Evolutionary conservation across 2,329 filamentous ascomycete genomes (phyloP), one percentile per base, ranked within the genome.

Genomic region (Penicillium frequentans): DNA sequence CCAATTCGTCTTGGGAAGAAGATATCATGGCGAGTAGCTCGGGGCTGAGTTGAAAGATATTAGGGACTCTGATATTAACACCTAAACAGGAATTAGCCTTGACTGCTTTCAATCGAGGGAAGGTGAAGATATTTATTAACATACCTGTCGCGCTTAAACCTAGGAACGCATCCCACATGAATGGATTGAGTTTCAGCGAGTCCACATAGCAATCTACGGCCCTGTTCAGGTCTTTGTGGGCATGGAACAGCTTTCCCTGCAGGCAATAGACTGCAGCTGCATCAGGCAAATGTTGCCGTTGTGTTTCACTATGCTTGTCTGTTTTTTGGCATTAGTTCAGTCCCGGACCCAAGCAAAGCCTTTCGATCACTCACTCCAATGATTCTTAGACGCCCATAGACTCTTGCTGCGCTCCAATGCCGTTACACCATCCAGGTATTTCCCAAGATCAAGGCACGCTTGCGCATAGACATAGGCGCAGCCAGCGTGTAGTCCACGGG

Each of bases 131-230:
- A 44, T 33, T 21, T 37, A 13, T 21, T 42, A 47, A 63, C 74
- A 67, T 73, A 78, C 85, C 86, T 44, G 85, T 90, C 70, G 97
- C 92, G 71, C 93, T 96, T 8, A 99, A 82, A 16, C 86, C 89
- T 23, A 88, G 87, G 68, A 98, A 98, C 0, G 93, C 93, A 79
- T 99, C 95, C 95, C 95, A 99, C 85, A 96, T 95, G 75, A 98
- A 93, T 1, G 95, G 93, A 69, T 98, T 99, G 54, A 87, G 75
- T 75, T 93, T 96, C 67, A 99, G 79, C 6, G 93, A 86, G 58
- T 96, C 91, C 64, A 96, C 91, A 70, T 95, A 98, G 73, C 86
- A 91, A 63, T 90, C 85, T 16, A 93, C 86, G 8, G 95, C 93
- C 74, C 90, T 92, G 68, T 90, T 90, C 67, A 90, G 84, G 65